Conservation (phyloP, 1,284 basidiomycete species). For the Puccinia novopanici region DNA sequence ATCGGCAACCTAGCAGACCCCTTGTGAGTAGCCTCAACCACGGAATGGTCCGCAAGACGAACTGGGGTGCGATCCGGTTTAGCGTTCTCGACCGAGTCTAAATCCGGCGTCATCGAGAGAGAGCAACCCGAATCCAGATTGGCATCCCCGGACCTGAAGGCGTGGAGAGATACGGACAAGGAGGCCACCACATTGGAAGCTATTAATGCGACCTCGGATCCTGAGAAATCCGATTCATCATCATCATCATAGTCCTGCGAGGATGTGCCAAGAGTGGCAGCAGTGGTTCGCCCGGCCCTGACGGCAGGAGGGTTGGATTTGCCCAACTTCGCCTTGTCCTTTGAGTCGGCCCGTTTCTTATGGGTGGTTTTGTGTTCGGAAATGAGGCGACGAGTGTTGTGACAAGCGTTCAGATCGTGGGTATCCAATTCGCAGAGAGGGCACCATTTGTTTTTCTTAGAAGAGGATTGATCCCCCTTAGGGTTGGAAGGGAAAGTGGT, state of each 20-base stretch:
- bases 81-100: background rate
- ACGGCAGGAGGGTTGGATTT: background rate
- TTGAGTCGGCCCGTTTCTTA: no score
- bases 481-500: background rate
- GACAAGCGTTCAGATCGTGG: background rate
- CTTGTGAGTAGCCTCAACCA: slow-evolving; percentile 1
- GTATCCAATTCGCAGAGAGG: background rate
- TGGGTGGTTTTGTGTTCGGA: background rate
- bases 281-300: background rate
- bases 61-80: background rate
- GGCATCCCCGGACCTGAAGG: no score
- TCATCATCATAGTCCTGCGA: background rate
- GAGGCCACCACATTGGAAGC: background rate
- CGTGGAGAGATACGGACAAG: no score
- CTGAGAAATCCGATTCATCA: no score
- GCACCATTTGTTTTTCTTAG: background rate
- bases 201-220: background rate
- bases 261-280: background rate
- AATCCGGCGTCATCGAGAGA: slow-evolving; percentile 1
- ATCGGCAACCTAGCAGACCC: background rate
- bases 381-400: background rate
- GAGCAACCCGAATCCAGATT: slow-evolving; percentile 30
- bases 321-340: no score
- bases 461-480: no score
- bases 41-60: background rate